phyloP scores from a whole-genome alignment of 768 basidiomycete genomes.

The Mycena pura region DNA sequence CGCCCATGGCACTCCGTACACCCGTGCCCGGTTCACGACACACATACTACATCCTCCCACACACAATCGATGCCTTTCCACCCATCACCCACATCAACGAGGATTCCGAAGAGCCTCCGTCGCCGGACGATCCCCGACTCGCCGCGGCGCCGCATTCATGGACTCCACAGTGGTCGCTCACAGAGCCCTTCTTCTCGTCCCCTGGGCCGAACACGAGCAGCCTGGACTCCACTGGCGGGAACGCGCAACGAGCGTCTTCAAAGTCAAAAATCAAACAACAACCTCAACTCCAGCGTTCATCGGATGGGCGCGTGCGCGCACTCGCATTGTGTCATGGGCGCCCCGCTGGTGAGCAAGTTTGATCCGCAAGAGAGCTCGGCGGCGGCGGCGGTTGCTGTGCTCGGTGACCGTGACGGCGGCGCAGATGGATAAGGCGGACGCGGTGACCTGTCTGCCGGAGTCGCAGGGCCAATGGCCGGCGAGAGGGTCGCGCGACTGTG shows the following conservation, averaged over 20 bases:
- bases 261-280: too few species aligned
- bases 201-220: too few species aligned
- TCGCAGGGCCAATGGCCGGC: background rate
- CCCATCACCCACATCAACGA: background rate
- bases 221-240: too few species aligned
- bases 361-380: background rate
- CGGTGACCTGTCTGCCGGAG: slow-evolving; percentile 1
- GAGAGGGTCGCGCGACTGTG: background rate
- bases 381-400: background rate
- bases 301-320: too few species aligned
- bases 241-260: background rate
- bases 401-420: background rate
- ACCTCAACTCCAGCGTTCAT: too few species aligned
- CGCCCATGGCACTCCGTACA: background rate
- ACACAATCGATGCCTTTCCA: background rate
- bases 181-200: background rate
- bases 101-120: background rate
- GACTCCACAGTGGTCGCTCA: background rate
- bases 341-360: too few species aligned
- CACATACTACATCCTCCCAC: background rate
- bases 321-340: too few species aligned
- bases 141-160: background rate
- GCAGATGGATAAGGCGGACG: background rate
- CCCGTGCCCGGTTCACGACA: background rate
- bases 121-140: background rate